These are phyloP conservation scores for Ceratobasidium sp. DNA, from an alignment of 1,284 basidiomycete genomes.

Conservation along the genomic window DNA sequence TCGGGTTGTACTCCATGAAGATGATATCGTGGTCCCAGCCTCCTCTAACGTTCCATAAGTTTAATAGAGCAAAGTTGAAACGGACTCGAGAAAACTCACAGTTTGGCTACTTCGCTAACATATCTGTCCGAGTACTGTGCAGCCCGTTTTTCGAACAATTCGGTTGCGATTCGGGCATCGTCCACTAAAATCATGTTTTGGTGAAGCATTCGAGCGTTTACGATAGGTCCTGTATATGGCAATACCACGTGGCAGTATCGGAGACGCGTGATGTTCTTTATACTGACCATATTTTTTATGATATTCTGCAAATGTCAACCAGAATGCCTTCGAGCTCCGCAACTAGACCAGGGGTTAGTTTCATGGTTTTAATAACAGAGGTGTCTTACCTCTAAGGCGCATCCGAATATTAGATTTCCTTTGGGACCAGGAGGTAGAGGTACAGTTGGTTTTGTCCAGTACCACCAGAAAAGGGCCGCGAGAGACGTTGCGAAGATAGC, in stretches of 20 bases:
- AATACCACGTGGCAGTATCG: too few relatives aligned
- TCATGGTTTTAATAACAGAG: too few relatives aligned
- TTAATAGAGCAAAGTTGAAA: background rate
- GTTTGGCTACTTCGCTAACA: conserved; percentile 20
- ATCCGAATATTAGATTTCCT: conserved; percentile 19
- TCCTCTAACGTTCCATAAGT: background rate
- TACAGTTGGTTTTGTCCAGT: background rate
- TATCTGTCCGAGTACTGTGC: conserved; percentile 37
- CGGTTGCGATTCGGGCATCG: conserved; percentile 23
- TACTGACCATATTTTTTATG: conserved; percentile 9
- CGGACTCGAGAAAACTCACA: background rate
- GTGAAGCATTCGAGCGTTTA: conserved; percentile 26
- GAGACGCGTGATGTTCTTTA: too few relatives aligned
- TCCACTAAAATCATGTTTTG: conserved; percentile 24
- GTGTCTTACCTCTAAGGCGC: conserved; percentile 21
- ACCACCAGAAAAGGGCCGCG: conserved; percentile 3
- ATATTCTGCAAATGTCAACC: conserved; percentile 8
- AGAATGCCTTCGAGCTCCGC: background rate
- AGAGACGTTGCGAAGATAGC: background rate
- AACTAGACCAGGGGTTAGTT: background rate
- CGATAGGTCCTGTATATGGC: background rate
- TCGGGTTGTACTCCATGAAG: conserved; percentile 26
- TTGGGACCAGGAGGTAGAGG: conserved; percentile 38
- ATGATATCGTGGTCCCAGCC: conserved; percentile 40
- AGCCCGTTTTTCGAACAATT: conserved; percentile 38